Percentiles rank a stretch among this genome's conserved stretches.
Conservation (phyloP, 805 yeast genomes). For the Komagataella pseudopastoris region DNA sequence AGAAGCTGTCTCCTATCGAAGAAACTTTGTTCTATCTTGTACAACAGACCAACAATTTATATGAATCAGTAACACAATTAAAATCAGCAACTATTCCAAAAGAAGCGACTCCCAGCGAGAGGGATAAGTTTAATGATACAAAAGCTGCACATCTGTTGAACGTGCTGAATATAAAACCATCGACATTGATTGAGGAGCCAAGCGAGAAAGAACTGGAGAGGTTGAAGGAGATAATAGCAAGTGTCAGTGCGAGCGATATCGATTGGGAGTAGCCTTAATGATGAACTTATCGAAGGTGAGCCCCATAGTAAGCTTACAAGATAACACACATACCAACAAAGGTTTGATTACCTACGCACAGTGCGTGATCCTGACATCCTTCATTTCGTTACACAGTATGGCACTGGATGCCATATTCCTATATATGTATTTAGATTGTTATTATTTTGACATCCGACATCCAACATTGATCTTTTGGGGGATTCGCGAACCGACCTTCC, state of each 20-base stretch:
- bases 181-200: not conserved
- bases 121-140: not conserved
- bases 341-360: not conserved
- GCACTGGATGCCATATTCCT: not conserved
- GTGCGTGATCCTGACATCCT: not conserved
- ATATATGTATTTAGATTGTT: not conserved
- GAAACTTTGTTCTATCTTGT: slow-evolving; percentile 1
- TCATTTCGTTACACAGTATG: not conserved
- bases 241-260: not conserved
- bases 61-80: not conserved
- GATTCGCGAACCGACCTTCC: not conserved
- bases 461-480: not conserved
- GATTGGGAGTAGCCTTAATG: not conserved
- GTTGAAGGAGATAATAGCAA: not conserved
- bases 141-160: not conserved
- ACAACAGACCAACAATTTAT: not conserved
- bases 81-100: not conserved
- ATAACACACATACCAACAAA: not conserved
- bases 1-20: not conserved
- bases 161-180: not conserved
- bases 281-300: no score
- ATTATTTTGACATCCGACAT: not conserved
- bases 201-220: not conserved
- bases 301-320: not conserved
- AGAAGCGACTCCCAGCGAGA: not conserved